These are phyloP conservation scores for Nemania bipapillata DNA, from an alignment of 2,329 filamentous ascomycete species.

Conservation along the genomic window DNA sequence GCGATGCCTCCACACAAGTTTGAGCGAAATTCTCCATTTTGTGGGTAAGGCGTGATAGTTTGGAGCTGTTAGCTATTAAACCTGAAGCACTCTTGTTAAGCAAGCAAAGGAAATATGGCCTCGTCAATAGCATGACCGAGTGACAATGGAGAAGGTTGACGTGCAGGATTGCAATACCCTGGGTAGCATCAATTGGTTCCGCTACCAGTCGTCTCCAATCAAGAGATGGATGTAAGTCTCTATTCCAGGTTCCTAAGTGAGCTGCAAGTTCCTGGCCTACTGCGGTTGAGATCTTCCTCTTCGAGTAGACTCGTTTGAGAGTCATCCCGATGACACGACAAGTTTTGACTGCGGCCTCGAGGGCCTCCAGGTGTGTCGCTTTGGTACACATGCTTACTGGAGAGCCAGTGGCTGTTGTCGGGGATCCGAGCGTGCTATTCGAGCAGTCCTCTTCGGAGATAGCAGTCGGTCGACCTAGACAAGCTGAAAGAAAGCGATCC, in stretches of 20 bases:
- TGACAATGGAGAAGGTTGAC: conserved; percentile 71
- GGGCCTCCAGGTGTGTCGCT: conserved; percentile 49
- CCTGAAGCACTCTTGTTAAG: conserved; percentile 58
- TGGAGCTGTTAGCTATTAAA: conserved; percentile 46
- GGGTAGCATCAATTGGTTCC: conserved; percentile 55
- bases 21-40: conserved; percentile 61
- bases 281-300: conserved; percentile 67
- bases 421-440: conserved; percentile 55
- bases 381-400: conserved; percentile 35
- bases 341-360: conserved; percentile 68
- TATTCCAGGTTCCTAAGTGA: conserved; percentile 64
- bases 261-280: conserved; percentile 68
- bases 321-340: conserved; percentile 68
- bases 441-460: conserved; percentile 73
- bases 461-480: conserved; percentile 69
- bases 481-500: conserved; percentile 71
- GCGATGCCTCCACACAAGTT: conserved; percentile 63
- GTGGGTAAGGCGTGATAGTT: conserved; percentile 48
- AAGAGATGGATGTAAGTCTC: conserved; percentile 59
- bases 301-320: conserved; percentile 69
- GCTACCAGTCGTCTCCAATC: conserved; percentile 62
- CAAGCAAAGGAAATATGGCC: conserved; percentile 71
- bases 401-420: conserved; percentile 19
- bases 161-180: conserved; percentile 70
- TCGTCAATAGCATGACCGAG: conserved; percentile 70